phyloP scores from a whole-genome alignment of 2,329 filamentous ascomycete genomes.

The Pleomassaria siparia region DNA sequence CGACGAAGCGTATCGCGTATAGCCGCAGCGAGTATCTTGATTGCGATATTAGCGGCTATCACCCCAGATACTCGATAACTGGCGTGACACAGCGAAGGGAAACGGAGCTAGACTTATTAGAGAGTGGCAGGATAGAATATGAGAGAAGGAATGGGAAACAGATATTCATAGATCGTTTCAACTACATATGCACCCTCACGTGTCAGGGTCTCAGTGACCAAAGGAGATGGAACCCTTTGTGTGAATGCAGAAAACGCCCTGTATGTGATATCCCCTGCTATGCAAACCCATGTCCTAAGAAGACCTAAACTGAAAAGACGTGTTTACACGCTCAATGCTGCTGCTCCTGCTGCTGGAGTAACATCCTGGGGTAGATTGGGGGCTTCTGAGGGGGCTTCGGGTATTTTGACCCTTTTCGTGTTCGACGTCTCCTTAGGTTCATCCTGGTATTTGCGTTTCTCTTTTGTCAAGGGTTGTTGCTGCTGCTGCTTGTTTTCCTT shows the following conservation, averaged over 20 bases:
- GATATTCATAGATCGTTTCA: no score
- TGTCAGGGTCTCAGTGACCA: not conserved
- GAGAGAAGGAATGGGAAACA: no score
- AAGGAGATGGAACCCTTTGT: not conserved
- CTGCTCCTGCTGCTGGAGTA: constrained; percentile 15
- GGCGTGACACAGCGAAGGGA: no score
- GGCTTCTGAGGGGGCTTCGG: constrained; percentile 16
- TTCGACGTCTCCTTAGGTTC: constrained; percentile 7
- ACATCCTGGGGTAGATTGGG: constrained; percentile 18
- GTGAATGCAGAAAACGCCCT: constrained; percentile 1
- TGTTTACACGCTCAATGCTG: constrained; percentile 22
- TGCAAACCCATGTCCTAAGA: not conserved
- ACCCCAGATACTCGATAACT: no score
- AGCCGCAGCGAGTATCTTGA: no score
- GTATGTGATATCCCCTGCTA: not conserved
- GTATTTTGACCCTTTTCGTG: constrained; percentile 31
- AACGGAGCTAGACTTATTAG: no score
- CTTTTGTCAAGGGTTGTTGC: constrained; percentile 4
- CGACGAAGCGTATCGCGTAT: no score
- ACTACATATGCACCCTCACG: no score
- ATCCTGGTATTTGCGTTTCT: not conserved
- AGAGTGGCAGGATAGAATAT: no score
- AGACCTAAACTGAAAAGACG: not conserved
- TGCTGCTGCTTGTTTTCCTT: constrained; percentile 18
- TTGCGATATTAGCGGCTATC: no score